Evolutionary conservation across 805 yeast species (phyloP).

Genomic region (Sugiyamaella lignohabitans): DNA sequence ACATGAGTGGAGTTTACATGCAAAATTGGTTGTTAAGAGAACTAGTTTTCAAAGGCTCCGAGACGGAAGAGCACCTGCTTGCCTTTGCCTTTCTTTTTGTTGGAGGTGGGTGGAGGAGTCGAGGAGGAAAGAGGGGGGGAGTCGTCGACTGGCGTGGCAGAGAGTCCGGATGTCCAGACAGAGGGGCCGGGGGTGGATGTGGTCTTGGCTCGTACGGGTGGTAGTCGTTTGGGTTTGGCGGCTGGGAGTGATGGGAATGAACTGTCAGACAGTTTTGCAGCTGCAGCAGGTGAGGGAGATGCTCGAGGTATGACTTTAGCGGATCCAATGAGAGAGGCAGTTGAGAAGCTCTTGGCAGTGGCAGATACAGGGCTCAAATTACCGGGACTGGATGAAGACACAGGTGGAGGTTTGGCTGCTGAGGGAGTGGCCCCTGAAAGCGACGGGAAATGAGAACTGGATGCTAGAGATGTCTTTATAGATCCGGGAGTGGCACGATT

Average conservation of each 20-base stretch:
- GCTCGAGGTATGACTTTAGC: conserved; percentile 19
- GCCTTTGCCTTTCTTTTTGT: conserved; percentile 40
- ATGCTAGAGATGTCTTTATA: background rate
- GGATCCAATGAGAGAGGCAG: conserved; percentile 20
- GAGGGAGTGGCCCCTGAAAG: background rate
- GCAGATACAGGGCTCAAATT: background rate
- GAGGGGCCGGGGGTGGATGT: conserved; percentile 24
- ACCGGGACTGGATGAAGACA: background rate
- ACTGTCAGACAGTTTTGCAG: conserved; percentile 1
- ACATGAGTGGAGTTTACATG: background rate
- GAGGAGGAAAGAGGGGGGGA: background rate
- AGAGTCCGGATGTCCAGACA: conserved; percentile 10
- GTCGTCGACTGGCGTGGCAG: conserved; percentile 2
- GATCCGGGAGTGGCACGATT: conserved; percentile 16
- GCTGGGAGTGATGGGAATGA: conserved; percentile 45
- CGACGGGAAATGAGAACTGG: background rate
- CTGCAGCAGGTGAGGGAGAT: background rate
- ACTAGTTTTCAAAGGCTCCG: background rate
- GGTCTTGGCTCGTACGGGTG: conserved; percentile 24
- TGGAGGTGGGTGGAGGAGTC: conserved; percentile 10
- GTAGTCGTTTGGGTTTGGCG: conserved; percentile 34
- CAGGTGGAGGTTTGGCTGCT: background rate
- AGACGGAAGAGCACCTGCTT: conserved; percentile 36
- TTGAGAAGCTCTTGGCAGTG: conserved; percentile 7
- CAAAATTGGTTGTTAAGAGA: background rate